A percentile compares a stretch with the other conserved stretches of the same genome.
Conservation (phyloP, 169 alveolate genomes). For the Cryptosporidium felis region DNA sequence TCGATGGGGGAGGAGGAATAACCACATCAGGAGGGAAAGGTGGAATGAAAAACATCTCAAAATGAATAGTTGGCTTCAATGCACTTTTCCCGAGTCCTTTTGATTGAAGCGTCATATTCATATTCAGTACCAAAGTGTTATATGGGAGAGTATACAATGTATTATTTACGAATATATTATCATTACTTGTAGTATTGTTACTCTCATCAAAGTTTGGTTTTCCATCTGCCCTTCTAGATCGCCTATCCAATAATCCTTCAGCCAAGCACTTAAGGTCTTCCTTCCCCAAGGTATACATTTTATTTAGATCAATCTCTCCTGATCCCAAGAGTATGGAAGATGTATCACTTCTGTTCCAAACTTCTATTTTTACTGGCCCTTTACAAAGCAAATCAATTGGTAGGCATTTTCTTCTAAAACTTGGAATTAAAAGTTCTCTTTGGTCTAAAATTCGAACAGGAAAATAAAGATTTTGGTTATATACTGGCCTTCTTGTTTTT, state of each 20-base stretch:
- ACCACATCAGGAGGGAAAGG: constrained; percentile 78
- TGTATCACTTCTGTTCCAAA: constrained; percentile 83
- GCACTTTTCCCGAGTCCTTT: constrained; percentile 70
- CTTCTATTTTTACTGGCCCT: constrained; percentile 85
- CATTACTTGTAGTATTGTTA: constrained; percentile 17
- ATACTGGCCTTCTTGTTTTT: constrained; percentile 81
- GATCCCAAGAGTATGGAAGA: constrained; percentile 82
- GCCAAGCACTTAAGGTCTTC: constrained; percentile 75
- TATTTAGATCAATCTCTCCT: constrained; percentile 80
- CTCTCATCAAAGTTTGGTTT: constrained; percentile 76
- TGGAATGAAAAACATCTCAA: constrained; percentile 76
- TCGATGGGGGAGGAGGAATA: constrained; percentile 71
- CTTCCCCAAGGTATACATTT: constrained; percentile 74
- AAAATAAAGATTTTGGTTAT: constrained; percentile 85
- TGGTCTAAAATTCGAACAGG: constrained; percentile 84
- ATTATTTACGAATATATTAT: constrained; percentile 71
- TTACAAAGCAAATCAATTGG: constrained; percentile 85
- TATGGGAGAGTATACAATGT: constrained; percentile 72
- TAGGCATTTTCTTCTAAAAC: constrained; percentile 79
- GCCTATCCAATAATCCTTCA: constrained; percentile 60
- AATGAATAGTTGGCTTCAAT: constrained; percentile 67
- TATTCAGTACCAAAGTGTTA: constrained; percentile 68
- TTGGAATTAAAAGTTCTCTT: constrained; percentile 79
- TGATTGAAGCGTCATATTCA: constrained; percentile 70
- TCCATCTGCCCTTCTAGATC: constrained; percentile 71